phyloP scores from a whole-genome alignment of 2,329 filamentous ascomycete species.

The Cryphonectria radicalis region DNA sequence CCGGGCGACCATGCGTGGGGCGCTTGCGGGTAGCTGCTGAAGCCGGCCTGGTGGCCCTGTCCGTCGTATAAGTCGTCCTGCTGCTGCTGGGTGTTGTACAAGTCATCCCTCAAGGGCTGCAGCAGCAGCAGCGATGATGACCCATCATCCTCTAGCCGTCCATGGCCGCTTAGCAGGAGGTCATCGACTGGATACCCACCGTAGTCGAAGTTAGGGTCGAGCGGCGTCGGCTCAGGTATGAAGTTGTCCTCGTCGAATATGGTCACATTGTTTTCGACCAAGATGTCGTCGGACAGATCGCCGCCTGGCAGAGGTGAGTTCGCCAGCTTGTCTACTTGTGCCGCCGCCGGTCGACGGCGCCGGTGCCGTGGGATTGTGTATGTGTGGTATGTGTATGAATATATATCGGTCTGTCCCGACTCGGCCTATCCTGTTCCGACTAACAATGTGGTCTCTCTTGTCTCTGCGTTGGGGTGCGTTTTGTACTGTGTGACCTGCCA shows the following conservation, averaged over 20 bases:
- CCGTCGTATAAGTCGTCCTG: constrained; percentile 33
- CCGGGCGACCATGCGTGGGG: constrained; percentile 1
- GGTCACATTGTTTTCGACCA: background rate
- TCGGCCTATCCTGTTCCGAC: background rate
- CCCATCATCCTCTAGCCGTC: constrained; percentile 42
- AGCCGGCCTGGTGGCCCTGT: constrained; percentile 8
- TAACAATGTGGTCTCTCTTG: background rate
- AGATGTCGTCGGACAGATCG: background rate
- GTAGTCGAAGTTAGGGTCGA: constrained; percentile 37
- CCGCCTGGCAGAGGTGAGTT: background rate
- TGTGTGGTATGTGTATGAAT: too few relatives aligned
- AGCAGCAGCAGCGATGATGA: constrained; percentile 31
- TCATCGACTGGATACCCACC: constrained; percentile 33
- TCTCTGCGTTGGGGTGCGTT: constrained; percentile 9
- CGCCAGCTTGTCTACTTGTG: background rate
- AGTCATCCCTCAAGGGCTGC: constrained; percentile 39
- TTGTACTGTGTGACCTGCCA: background rate
- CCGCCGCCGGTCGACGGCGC: background rate
- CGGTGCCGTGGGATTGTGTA: too few relatives aligned
- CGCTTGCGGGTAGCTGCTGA: constrained; percentile 32
- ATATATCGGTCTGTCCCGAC: too few relatives aligned
- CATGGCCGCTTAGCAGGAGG: background rate
- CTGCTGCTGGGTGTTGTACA: constrained; percentile 24
- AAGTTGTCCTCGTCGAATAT: constrained; percentile 52
- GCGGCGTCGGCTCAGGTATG: constrained; percentile 56